phyloP scores from a whole-genome alignment of 495 filamentous ascomycete genomes.

The Glonium stellatum region DNA sequence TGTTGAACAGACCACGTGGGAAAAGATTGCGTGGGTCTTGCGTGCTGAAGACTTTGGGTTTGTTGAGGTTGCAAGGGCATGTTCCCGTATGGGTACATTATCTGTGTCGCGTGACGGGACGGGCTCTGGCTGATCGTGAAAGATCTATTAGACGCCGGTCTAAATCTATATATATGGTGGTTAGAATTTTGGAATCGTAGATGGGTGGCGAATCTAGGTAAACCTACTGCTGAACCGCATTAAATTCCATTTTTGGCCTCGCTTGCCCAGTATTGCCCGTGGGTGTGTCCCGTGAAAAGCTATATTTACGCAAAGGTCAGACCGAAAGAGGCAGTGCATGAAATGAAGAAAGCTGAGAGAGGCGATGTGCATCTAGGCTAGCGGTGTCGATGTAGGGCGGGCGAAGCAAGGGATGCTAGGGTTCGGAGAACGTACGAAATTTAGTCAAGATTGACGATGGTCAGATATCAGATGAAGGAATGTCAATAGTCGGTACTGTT shows the following conservation, averaged over 20 bases:
- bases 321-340: constrained; percentile 14
- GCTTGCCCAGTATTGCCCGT: constrained; percentile 11
- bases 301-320: constrained; percentile 22
- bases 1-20: constrained; percentile 27
- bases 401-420: constrained; percentile 2
- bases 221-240: constrained; percentile 33
- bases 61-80: constrained; percentile 21
- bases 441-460: constrained; percentile 8
- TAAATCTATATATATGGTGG: constrained; percentile 22
- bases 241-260: constrained; percentile 33
- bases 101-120: constrained; percentile 22
- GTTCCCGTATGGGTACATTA: constrained; percentile 31
- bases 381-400: constrained; percentile 2
- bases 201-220: not conserved
- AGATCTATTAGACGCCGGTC: constrained; percentile 27
- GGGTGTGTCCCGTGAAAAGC: constrained; percentile 19
- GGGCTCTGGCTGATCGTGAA: constrained; percentile 22
- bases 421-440: constrained; percentile 19
- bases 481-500: constrained; percentile 26
- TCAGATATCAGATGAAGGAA: constrained; percentile 20
- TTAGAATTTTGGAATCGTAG: constrained; percentile 8
- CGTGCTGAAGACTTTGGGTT: constrained; percentile 15
- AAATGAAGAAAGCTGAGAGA: constrained; percentile 5
- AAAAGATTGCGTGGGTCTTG: constrained; percentile 22
- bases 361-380: constrained; percentile 13